Base-by-base conservation (phyloP, 2,329 filamentous ascomycete species). In the Hypoxylon sp. region DNA sequence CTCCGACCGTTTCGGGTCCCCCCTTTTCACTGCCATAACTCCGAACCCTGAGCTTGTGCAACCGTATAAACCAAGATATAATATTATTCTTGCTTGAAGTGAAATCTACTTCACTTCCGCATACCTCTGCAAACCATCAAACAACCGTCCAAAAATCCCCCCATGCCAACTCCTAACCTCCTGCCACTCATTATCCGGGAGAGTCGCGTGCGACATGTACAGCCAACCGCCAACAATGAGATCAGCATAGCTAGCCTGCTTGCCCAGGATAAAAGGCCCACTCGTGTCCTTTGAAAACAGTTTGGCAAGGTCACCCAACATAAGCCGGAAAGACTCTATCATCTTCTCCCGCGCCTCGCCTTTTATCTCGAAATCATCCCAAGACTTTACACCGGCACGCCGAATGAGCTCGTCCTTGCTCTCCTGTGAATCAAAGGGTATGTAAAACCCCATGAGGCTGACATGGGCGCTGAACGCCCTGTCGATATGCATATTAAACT, bases 381-480 rank as follows among this genome's bases (percentile, higher is more conserved):
- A 88, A 0, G 73, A 77, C 3, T 67, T 68, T 6, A 82, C 68
- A 0, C 82, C 82, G 0, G 83, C 81, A 1, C 87, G 81, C 30
- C 80, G 76, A 6, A 81, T 75, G 58, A 89, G 85, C 19, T 83
- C 81, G 1, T 80, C 82, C 72, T 81, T 83, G 27, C 69, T 77
- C 1, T 66, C 71, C 0, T 81, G 56, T 0, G 71, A 72, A 41
- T 76, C 74, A 0, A 89, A 80, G 3, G 73, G 65, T 0, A 78
- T 76, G 65, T 41, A 21, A 5, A 7, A 41, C 7, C 86, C 80
- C 0, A 78, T 71, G 3, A 78, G 83, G 67, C 90, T 88, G 50
- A 88, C 79, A 37, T 83, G 78, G n/a, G 72, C 71, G 65, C 89
- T 89, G 76, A 89, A 89, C 3, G 71, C 75, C 5, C 79, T 79